Percentiles rank a stretch among this genome's conserved stretches.
phyloP scores from a whole-genome alignment of 257 asterid genomes.

The Capsicum baccatum region DNA sequence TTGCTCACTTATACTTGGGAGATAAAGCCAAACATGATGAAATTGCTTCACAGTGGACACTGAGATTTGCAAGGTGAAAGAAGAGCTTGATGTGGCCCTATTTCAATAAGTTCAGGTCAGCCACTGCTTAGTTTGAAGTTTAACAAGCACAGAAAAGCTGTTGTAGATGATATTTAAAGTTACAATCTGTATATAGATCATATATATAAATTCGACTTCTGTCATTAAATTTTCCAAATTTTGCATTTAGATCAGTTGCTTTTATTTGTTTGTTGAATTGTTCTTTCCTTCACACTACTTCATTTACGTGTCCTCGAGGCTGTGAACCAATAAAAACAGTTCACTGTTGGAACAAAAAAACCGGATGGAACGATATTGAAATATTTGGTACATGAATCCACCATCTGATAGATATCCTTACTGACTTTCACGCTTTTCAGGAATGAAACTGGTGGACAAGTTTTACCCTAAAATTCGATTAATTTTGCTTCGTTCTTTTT shows the following conservation, averaged over 20 bases:
- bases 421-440: too few relatives aligned
- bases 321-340: neutral
- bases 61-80: conserved; percentile 70
- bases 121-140: conserved; percentile 19
- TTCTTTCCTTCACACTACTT: neutral
- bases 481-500: neutral
- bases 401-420: too few relatives aligned
- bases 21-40: conserved; percentile 81
- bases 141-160: neutral
- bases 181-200: neutral
- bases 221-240: neutral
- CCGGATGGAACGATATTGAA: too few relatives aligned
- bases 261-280: neutral
- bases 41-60: conserved; percentile 85
- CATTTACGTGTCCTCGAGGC: conserved; percentile 14
- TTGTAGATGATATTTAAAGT: conserved; percentile 1
- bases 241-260: neutral
- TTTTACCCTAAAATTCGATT: neutral
- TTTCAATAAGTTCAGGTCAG: conserved; percentile 21
- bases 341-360: too few relatives aligned
- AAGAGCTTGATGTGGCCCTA: neutral
- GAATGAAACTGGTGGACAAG: neutral
- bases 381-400: too few relatives aligned
- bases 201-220: conserved; percentile 8
- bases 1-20: conserved; percentile 70